These are phyloP conservation scores for Panaeolus papilionaceus DNA, from an alignment of 768 basidiomycete species.

Conservation along the genomic window DNA sequence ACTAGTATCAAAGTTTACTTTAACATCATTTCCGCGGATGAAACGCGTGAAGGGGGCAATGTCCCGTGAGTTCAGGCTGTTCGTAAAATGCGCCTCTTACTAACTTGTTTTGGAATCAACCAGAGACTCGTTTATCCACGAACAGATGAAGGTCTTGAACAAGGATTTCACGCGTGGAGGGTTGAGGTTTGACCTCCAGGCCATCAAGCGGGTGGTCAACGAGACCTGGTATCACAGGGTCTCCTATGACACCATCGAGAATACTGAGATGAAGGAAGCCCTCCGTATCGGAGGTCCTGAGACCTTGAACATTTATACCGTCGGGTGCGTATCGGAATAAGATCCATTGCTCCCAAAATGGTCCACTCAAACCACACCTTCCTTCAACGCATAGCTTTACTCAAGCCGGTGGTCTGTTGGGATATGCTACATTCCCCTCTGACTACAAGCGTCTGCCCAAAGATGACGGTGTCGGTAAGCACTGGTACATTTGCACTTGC, in stretches of 20 bases:
- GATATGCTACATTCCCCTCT: constrained; percentile 52
- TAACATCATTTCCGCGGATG: constrained; percentile 39
- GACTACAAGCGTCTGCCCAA: constrained; percentile 35
- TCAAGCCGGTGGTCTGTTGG: constrained; percentile 40
- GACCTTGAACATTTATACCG: constrained; percentile 27
- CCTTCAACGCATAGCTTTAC: constrained; percentile 30
- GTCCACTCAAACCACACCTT: constrained; percentile 15
- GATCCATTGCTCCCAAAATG: not conserved
- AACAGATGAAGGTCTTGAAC: constrained; percentile 38
- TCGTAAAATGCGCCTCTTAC: constrained; percentile 14
- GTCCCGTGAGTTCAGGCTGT: constrained; percentile 39
- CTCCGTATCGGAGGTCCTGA: constrained; percentile 23
- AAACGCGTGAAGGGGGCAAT: constrained; percentile 41
- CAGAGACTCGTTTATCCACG: constrained; percentile 11
- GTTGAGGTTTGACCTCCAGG: constrained; percentile 39
- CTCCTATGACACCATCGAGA: not conserved
- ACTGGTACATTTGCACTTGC: not conserved
- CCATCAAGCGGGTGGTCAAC: constrained; percentile 24
- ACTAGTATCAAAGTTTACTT: constrained; percentile 32
- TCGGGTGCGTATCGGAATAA: constrained; percentile 30
- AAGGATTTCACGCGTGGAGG: constrained; percentile 37
- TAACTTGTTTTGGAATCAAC: not conserved
- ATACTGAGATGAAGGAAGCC: constrained; percentile 23
- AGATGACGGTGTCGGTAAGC: constrained; percentile 44
- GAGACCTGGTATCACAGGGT: constrained; percentile 1